Conservation (phyloP, 768 basidiomycete genomes). For the Postia placenta region DNA sequence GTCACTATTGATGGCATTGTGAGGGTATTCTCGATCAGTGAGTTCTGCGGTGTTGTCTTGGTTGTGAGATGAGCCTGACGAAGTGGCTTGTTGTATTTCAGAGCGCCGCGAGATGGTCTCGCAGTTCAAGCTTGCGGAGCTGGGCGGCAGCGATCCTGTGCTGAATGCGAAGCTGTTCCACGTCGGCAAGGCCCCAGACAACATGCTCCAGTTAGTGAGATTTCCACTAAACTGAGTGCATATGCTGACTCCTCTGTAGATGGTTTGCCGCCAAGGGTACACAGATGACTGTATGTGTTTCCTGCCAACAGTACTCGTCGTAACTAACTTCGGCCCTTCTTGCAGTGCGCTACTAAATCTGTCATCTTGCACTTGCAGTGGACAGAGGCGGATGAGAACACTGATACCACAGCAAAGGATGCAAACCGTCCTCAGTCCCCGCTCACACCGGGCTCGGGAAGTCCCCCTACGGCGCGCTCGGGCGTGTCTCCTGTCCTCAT, state of each 20-base stretch:
- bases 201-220: constrained; percentile 69
- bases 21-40: constrained; percentile 85
- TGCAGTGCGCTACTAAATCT: constrained; percentile 82
- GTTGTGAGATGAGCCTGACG: background rate
- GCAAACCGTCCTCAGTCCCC: constrained; percentile 16
- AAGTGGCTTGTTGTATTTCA: constrained; percentile 14
- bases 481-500: constrained; percentile 47
- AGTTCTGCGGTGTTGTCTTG: constrained; percentile 24
- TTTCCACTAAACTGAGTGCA: background rate
- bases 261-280: constrained; percentile 91
- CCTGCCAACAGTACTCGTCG: no score
- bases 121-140: constrained; percentile 80
- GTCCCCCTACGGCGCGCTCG: constrained; percentile 22
- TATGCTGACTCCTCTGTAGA: constrained; percentile 24
- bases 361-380: constrained; percentile 82
- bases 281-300: constrained; percentile 84
- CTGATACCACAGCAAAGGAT: constrained; percentile 11
- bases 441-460: constrained; percentile 14
- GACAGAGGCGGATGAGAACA: constrained; percentile 56
- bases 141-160: constrained; percentile 63
- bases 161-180: constrained; percentile 64
- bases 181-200: constrained; percentile 76
- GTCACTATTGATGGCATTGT: constrained; percentile 92
- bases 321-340: no score
- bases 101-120: constrained; percentile 83